A percentile compares a stretch with the other conserved stretches of the same genome.
phyloP scores from a whole-genome alignment of 2,329 filamentous ascomycete species.

The Leptographium lundbergii region DNA sequence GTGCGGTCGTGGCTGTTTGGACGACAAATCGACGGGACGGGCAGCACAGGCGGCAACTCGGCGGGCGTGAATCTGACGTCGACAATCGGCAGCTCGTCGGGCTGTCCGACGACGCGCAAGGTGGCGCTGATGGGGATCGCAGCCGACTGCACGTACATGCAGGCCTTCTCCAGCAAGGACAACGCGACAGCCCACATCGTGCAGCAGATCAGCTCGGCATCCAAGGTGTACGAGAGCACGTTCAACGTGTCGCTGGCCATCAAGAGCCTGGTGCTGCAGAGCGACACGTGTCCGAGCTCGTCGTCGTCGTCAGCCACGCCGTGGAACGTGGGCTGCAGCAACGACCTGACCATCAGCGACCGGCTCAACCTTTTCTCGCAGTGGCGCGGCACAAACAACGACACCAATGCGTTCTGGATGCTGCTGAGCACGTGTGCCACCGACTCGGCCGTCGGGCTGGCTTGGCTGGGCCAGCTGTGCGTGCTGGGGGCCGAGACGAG shows the following conservation, averaged over 20 bases:
- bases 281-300: slow-evolving; percentile 55
- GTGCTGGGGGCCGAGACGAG: slow-evolving; percentile 43
- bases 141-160: slow-evolving; percentile 82
- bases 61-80: slow-evolving; percentile 65
- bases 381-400: slow-evolving; percentile 64
- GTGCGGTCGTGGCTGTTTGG: slow-evolving; percentile 47
- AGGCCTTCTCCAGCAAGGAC: slow-evolving; percentile 51
- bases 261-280: slow-evolving; percentile 69
- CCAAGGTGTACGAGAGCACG: slow-evolving; percentile 72
- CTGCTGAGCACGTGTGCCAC: slow-evolving; percentile 73
- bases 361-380: slow-evolving; percentile 78
- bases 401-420: slow-evolving; percentile 89
- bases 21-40: slow-evolving; percentile 55
- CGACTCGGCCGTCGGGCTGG: slow-evolving; percentile 73
- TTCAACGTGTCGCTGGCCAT: slow-evolving; percentile 95
- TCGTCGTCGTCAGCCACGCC: slow-evolving; percentile 52
- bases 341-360: slow-evolving; percentile 51
- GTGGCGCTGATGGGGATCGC: slow-evolving; percentile 87
- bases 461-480: slow-evolving; percentile 88
- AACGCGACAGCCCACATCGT: slow-evolving; percentile 67
- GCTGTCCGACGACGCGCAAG: slow-evolving; percentile 80
- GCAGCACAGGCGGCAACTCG: slow-evolving; percentile 52
- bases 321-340: slow-evolving; percentile 73
- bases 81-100: slow-evolving; percentile 69
- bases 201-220: slow-evolving; percentile 72